Evolutionary conservation across 2,329 filamentous ascomycete genomes (phyloP), one percentile per base, ranked within the genome.

Genomic region (Trichothecium roseum): DNA sequence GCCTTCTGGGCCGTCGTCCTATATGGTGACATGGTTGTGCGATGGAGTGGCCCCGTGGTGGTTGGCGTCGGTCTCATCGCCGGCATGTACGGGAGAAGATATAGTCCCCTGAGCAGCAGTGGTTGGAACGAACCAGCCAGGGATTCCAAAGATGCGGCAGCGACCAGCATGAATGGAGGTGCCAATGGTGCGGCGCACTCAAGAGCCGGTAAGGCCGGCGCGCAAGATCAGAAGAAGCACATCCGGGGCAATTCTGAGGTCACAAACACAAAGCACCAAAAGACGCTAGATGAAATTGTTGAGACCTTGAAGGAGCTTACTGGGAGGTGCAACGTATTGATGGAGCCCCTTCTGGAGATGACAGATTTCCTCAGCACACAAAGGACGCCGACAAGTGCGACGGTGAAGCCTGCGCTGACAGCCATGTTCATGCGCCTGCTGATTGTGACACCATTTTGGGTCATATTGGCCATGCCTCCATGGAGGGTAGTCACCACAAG

Each of bases 271-370:
- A 79, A 81, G 40, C 84, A 91, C 49, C 85, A 94, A 51, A 95
- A 95, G 65, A 95, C 87, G 34, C 62, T 98, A 35, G 91, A 98
- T 55, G 91, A 98, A 62, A 98, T 98, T 41, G 84, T 98, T 38
- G 88, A 96, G 48, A 94, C 85, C 0, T 63, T 98, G 30, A 86
- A 87, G 55, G 78, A 87, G 45, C 85, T 98, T 47, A 96, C 89
- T 1, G 83, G 81, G 5, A 74, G 91, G 33, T 95, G 91, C 59
- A 94, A 95, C 56, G 81, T 94, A 35, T 66, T 98, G 14, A 70
- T 96, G 35, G 88, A 95, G 49, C 91, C 91, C 3, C 72, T 96
- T 37, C 68, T 94, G 30, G 78, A 84, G 44, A 69, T 96, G 55
- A 95, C 88, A 5, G 88, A 96, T 55, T 95, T 95, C 51, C 69